Base-by-base conservation (phyloP, 2,329 filamentous ascomycete species). In the Uncinocarpus reesii region DNA sequence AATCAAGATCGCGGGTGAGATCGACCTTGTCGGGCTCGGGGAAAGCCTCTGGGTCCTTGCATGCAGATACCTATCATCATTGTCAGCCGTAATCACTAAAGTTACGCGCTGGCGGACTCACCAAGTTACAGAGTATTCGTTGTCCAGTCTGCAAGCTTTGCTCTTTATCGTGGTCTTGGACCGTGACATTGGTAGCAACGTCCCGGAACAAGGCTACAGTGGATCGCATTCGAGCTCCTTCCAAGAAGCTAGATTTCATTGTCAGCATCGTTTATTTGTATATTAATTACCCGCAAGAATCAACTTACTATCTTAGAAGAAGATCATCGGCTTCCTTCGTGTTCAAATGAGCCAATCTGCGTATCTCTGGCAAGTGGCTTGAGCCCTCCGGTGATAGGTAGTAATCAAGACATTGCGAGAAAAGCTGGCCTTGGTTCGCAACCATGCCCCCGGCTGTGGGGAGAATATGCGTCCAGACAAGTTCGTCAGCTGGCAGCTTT, bases 381-480 rank as follows among this genome's bases (percentile, higher is more conserved):
- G 65, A 61, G 28, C 74, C 75, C 16, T 70, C 68, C n/a, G 67
- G 62, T 3, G 68, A 67, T 38, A 80, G 66, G 59, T 77, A 79
- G 58, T 72, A 77, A 56, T 79, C 77, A 42, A 80, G 59, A 21
- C 70, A 74, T 53, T 79, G 76, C 0, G 67, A 72, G 55, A 79
- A 78, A 18, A 79, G 69, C 50, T 78, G 75, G 6, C 72, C 75
- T 56, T 79, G 76, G 49, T 77, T 78, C 2, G 72, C 66, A 2
- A 77, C 73, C 63, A 75, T 73, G 31, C 73, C 73, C 21, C 73
- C 75, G 1, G 74, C 74, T 0, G 76, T 78, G 26, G 75, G 75
- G 35, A 80, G 67, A 47, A 80, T 72, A 47, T 79, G 72, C 34
- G 72, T 72, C 71, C 73, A 77, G 24, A 78, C 75, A 21, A 79